Base-by-base conservation (phyloP, 805 yeast genomes). In the Pichia californica region DNA sequence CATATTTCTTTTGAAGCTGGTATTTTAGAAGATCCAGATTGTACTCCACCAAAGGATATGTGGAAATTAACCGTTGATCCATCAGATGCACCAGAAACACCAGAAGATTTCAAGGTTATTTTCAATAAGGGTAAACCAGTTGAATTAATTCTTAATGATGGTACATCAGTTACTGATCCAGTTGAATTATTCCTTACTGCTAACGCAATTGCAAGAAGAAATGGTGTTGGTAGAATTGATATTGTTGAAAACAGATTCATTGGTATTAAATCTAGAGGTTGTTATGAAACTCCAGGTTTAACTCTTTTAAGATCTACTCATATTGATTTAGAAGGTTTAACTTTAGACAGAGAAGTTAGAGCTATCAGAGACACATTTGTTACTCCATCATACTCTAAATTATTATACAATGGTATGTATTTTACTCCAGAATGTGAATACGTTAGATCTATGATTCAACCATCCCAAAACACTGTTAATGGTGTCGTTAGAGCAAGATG, bases 1-100 rank as follows among this genome's bases (percentile, higher is more conserved):
- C 99, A 93, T 70, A 93, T 93, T 67, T 91, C 98, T 31, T 93
- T 86, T 67, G 99, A 93, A 76, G 99, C 99, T 52, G 99, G 99
- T 70, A 93, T 93, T 56, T 79, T 93, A 61, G 99, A 93, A 73
- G 96, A 93, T 71, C 99, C 99, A 63, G 86, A 93, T 68, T 81
- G 91, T 57, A 93, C 99, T 41, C 99, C 99, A 52, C 99, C 99
- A 70, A 91, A 89, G 74, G 99, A 93, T 68, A 93, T 93, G 99
- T 93, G 99, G 99, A 93, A 93, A 73, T 79, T 93, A 65, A 93
- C 96, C 34, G 87, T 84, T 48, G 99, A 91, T 69, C 98, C 99
- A 58, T 63, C 71, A 32, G 97, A 91, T 62, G 98, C 99, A 45
- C 99, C 99, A 60, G 81, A 86, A 50, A 71, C 71, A 40, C 98